Percentiles rank a stretch among this genome's conserved stretches.
Evolutionary conservation across 148 eudicot genomes (phyloP).

Genomic region (Fallopia convolvulus): DNA sequence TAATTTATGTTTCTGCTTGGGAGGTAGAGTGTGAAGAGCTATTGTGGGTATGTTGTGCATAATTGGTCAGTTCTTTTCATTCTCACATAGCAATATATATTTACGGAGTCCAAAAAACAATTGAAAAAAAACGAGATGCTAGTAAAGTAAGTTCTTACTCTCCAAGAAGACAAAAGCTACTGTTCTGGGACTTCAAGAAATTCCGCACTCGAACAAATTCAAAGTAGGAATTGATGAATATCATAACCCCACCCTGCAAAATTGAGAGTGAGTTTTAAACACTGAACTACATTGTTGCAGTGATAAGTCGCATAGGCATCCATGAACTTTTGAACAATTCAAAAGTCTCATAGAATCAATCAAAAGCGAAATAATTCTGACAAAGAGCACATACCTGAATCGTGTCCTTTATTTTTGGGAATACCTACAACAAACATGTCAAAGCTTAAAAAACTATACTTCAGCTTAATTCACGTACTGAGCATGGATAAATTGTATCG

Average conservation of each 20-base stretch:
- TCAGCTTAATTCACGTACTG: background rate
- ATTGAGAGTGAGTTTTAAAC: background rate
- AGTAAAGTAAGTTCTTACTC: conserved; percentile 45
- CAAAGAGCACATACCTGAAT: conserved; percentile 44
- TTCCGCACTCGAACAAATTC: conserved; percentile 81
- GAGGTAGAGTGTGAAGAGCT: too few species aligned
- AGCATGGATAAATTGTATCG: background rate
- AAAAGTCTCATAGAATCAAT: background rate
- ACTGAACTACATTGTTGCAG: too few species aligned
- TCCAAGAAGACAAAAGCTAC: conserved; percentile 76
- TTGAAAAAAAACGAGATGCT: background rate
- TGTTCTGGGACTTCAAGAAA: conserved; percentile 74
- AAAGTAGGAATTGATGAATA: conserved; percentile 72
- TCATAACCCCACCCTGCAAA: conserved; percentile 78
- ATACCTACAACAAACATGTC: conserved; percentile 47
- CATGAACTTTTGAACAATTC: background rate
- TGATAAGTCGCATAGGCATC: background rate
- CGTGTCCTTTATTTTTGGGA: conserved; percentile 90
- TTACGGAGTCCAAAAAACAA: background rate
- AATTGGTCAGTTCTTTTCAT: too few species aligned
- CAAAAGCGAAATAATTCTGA: background rate
- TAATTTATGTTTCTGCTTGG: too few species aligned
- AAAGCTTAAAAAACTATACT: background rate
- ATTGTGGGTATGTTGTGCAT: too few species aligned
- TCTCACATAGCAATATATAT: background rate